Conservation (phyloP, 208 protist genomes). For the Leishmania guyanensis region DNA sequence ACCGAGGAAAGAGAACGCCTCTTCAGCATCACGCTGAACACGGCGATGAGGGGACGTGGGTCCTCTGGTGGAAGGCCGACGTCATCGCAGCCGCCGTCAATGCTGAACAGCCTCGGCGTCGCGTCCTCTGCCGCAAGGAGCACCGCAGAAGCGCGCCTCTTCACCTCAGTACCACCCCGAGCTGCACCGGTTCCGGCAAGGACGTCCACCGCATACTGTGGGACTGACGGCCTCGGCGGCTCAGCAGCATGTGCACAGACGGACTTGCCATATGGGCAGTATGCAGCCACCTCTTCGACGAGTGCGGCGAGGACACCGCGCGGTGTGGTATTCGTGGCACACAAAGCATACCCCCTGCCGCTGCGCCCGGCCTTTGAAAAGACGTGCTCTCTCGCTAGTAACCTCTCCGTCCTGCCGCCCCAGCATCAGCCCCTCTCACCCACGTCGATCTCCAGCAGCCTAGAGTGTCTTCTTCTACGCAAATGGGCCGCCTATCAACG, state of each 20-base stretch:
- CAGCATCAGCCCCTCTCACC: conserved; percentile 16
- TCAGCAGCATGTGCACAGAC: not conserved
- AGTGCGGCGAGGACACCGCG: conserved; percentile 1
- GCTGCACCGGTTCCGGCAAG: not conserved
- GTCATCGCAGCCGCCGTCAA: not conserved
- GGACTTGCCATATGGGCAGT: not conserved
- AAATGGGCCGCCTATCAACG: conserved; percentile 36
- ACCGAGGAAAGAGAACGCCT: conserved; percentile 20
- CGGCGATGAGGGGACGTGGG: conserved; percentile 4
- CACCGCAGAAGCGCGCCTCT: not conserved
- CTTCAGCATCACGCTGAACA: conserved; percentile 29
- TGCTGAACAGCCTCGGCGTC: not conserved
- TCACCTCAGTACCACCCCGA: not conserved
- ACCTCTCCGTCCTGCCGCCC: not conserved
- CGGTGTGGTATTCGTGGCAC: conserved; percentile 26
- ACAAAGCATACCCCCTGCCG: conserved; percentile 17
- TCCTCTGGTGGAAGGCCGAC: not conserved
- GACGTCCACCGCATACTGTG: not conserved
- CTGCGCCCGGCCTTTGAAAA: conserved; percentile 19
- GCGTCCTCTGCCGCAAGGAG: not conserved
- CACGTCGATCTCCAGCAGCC: conserved; percentile 19
- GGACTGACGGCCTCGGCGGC: not conserved
- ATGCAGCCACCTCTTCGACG: not conserved
- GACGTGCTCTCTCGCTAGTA: not conserved
- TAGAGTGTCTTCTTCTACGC: conserved; percentile 34